Evolutionary conservation across 2,329 filamentous ascomycete species (phyloP).

Genomic region (Apiospora pterosperma): DNA sequence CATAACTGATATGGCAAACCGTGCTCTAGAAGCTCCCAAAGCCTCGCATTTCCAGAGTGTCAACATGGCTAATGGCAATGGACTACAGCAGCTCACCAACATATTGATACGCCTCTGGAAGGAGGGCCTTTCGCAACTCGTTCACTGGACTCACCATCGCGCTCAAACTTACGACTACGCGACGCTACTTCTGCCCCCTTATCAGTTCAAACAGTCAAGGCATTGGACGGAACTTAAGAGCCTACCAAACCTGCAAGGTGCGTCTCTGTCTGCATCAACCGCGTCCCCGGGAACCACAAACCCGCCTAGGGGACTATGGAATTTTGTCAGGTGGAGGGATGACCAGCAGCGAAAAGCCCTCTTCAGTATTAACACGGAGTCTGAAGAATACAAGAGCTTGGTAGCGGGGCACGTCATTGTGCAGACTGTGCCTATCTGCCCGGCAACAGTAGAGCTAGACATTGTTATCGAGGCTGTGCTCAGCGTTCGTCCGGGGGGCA

Average conservation of each 20-base stretch:
- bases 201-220: constrained; percentile 36
- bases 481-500: constrained; percentile 23
- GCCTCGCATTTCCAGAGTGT: constrained; percentile 17
- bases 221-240: constrained; percentile 36
- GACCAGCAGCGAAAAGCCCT: constrained; percentile 13
- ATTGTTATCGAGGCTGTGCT: constrained; percentile 28
- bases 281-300: no score
- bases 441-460: constrained; percentile 32
- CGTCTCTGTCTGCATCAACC: neutral
- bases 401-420: constrained; percentile 37
- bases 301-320: no score
- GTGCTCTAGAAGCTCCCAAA: constrained; percentile 21
- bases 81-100: constrained; percentile 19
- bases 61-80: constrained; percentile 15
- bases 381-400: constrained; percentile 28
- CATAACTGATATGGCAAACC: constrained; percentile 28
- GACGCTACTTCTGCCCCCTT: constrained; percentile 32
- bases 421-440: constrained; percentile 34
- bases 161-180: constrained; percentile 20
- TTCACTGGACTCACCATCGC: constrained; percentile 35
- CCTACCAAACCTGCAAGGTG: no score
- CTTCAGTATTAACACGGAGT: constrained; percentile 40
- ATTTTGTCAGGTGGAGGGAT: constrained; percentile 28
- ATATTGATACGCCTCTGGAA: constrained; percentile 35
- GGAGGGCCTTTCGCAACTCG: constrained; percentile 26